Conservation (phyloP, 2,329 filamentous ascomycete genomes). For the Colletotrichum noveboracense region DNA sequence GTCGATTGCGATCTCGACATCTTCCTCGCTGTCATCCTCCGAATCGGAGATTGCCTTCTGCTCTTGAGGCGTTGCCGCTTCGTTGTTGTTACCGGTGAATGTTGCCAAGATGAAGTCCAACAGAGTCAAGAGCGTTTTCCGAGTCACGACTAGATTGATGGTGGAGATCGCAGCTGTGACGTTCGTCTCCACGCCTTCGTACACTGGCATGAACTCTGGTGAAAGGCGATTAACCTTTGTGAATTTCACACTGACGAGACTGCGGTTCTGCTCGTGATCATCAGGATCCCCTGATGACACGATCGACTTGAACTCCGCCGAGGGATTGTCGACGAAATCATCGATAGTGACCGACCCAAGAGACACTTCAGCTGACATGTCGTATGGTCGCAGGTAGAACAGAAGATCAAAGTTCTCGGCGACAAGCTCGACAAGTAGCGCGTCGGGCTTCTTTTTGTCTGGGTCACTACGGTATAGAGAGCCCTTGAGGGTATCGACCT, state of each 20-base stretch:
- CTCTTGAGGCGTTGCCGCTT: constrained; percentile 29
- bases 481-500: constrained; percentile 90
- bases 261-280: constrained; percentile 77
- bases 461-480: constrained; percentile 89
- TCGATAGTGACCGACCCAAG: constrained; percentile 88
- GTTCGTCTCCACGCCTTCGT: constrained; percentile 93
- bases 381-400: constrained; percentile 86
- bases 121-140: constrained; percentile 89
- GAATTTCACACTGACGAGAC: constrained; percentile 89
- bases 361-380: constrained; percentile 92
- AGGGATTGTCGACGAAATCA: constrained; percentile 89
- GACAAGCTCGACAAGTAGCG: constrained; percentile 87
- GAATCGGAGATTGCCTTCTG: constrained; percentile 40
- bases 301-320: constrained; percentile 94
- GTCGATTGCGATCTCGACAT: constrained; percentile 22
- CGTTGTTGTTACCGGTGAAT: constrained; percentile 71
- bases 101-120: constrained; percentile 94
- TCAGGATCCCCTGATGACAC: constrained; percentile 81
- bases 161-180: constrained; percentile 91
- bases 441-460: constrained; percentile 75
- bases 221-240: constrained; percentile 88
- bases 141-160: constrained; percentile 93
- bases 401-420: constrained; percentile 88
- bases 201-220: constrained; percentile 90
- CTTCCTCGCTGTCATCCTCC: constrained; percentile 40